Base-by-base conservation (phyloP, 2,329 filamentous ascomycete species). In the Magnaporthiopsis rhizophila region DNA sequence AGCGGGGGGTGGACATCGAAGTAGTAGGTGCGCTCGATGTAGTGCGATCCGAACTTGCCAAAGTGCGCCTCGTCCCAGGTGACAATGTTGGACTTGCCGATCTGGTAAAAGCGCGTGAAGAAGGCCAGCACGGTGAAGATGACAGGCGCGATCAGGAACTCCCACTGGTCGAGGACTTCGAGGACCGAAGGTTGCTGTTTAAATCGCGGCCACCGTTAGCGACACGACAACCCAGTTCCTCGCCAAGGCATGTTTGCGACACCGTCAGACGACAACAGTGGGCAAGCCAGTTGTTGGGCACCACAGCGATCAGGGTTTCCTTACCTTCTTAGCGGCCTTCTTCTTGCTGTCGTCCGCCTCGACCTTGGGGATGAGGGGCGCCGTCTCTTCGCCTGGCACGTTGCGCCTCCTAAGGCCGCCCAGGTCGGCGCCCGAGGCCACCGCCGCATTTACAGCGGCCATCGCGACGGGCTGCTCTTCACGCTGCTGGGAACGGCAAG, bases 1-100 rank as follows among this genome's bases (percentile, higher is more conserved):
- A 99, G 87, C 64, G 95, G 95, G 69, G 95, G 95, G 77, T 78
- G 76, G 58, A 80, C 82, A 83, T 96, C 91, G 80, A 99, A 99
- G 84, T 99, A 99, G 83, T 98, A 97, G 78, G 99, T 95, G 77
- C 94, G 91, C 78, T 99, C 97, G 74, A 99, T 88, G 78, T 99
- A 99, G 79, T 99, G 94, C 71, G 94, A 98, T 68, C 95, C 95
- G 77, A 99, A 99, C 81, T 99, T 99, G 75, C 91, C 91, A 77
- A 96, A 96, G 77, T 88, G 85, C 71, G 85, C 85, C 76, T 86
- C 84, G 74, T 88, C 85, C 85, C 85, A 88, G 61, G 86, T 88
- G 61, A 88, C 86, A 69, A 88, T 87, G 69, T 85, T 77, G 69
- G 85, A 88, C 64, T 88, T 76, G 65, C 87, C 87, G 72, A 90